Conservation (phyloP, 2,329 filamentous ascomycete genomes). For the Paradendryphiella salina region DNA sequence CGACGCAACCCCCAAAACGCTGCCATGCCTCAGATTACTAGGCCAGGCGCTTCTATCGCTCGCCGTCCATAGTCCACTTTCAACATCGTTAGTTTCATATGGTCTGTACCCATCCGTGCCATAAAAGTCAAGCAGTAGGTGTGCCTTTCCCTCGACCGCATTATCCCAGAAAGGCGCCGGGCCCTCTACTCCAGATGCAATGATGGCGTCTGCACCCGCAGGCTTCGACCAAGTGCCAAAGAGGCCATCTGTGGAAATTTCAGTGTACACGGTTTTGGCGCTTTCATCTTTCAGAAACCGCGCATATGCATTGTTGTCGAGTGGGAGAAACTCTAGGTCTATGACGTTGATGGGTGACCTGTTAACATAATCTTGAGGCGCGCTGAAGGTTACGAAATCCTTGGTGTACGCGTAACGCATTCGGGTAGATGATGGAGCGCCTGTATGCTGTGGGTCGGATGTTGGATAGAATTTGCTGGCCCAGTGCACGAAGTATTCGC, state of each 20-base stretch:
- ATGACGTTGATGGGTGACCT: constrained; percentile 55
- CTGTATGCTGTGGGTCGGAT: constrained; percentile 55
- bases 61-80: constrained; percentile 53
- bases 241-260: constrained; percentile 54
- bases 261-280: constrained; percentile 57
- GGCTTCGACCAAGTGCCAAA: constrained; percentile 58
- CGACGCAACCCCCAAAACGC: constrained; percentile 17
- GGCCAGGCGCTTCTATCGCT: constrained; percentile 52
- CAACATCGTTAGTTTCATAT: constrained; percentile 53
- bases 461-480: constrained; percentile 52
- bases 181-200: constrained; percentile 39
- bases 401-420: constrained; percentile 61
- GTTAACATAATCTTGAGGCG: constrained; percentile 57
- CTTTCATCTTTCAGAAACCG: constrained; percentile 62
- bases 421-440: constrained; percentile 47
- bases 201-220: constrained; percentile 50
- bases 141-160: constrained; percentile 39
- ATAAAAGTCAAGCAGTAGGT: constrained; percentile 53
- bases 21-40: constrained; percentile 56
- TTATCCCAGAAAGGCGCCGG: constrained; percentile 44
- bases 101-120: constrained; percentile 54
- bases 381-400: constrained; percentile 59
- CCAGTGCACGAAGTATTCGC: constrained; percentile 56
- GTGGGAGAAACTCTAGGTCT: constrained; percentile 60
- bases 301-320: constrained; percentile 52